phyloP scores from a whole-genome alignment of 2,329 filamentous ascomycete genomes.

The Phaeosphaeriaceae sp. region DNA sequence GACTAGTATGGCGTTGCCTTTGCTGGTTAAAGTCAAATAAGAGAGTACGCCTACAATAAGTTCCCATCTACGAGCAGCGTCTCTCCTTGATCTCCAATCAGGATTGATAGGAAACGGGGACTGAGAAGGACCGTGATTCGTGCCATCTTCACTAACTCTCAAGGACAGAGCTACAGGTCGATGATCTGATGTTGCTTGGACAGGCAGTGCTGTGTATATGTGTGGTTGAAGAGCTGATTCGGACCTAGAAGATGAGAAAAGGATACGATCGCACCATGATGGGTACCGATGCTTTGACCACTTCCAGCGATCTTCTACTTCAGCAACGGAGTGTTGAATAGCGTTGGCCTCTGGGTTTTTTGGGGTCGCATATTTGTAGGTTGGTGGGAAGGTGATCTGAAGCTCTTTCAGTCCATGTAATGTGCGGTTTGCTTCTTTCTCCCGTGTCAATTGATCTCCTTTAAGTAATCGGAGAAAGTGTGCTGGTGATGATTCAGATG shows the following conservation, averaged over 20 bases:
- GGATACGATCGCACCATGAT: conserved; percentile 89
- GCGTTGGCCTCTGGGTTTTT: conserved; percentile 8
- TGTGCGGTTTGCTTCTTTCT: conserved; percentile 71
- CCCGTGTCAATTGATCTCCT: conserved; percentile 79
- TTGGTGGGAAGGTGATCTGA: conserved; percentile 80
- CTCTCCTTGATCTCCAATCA: conserved; percentile 61
- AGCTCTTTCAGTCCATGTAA: conserved; percentile 81
- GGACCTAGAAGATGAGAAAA: conserved; percentile 67
- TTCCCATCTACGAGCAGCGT: conserved; percentile 64
- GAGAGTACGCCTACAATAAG: conserved; percentile 64
- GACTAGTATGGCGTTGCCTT: conserved; percentile 52
- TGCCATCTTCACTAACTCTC: conserved; percentile 63
- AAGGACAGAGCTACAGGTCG: conserved; percentile 78
- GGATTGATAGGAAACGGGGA: conserved; percentile 65
- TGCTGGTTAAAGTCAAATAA: conserved; percentile 59
- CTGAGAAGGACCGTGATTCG: conserved; percentile 48
- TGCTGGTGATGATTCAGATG: conserved; percentile 54
- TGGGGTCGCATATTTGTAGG: conserved; percentile 79
- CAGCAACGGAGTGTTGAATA: conserved; percentile 18
- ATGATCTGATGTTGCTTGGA: conserved; percentile 87
- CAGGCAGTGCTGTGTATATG: conserved; percentile 75
- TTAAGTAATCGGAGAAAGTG: conserved; percentile 73
- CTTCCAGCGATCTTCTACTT: conserved; percentile 59
- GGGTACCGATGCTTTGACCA: conserved; percentile 85
- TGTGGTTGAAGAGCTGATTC: conserved; percentile 59